Evolutionary conservation across 306 rosid species (phyloP), one percentile per base, ranked within the genome.

Genomic region (Medicago lupulina): DNA sequence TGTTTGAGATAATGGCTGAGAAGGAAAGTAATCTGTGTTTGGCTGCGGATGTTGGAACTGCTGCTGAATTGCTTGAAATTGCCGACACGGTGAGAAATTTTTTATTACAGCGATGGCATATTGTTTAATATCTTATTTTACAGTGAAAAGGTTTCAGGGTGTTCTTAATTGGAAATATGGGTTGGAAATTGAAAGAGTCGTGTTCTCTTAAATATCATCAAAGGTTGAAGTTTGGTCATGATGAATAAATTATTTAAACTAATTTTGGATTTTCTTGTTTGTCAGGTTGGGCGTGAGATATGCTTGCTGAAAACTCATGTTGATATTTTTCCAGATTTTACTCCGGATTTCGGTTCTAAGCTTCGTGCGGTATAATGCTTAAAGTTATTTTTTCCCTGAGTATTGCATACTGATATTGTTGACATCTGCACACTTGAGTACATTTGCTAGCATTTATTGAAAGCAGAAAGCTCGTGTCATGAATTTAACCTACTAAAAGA

Each of bases 281-380:
- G 67, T 70, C 89, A 91, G 96, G 95, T 90, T 82, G 97, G 97
- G 34, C 91, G 88, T 5, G 93, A 94, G 89, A 94, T 94, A 80
- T 94, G 98, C 83, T 67, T 94, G 81, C 77, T 94, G 85, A 94
- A 94, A 80, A 94, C 97, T 18, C 97, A 94, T 54, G 97, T 90
- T 69, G 98, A 94, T 83, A 94, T 91, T 82, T 70, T 90, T 11
- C 93, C 97, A 9, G 97, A 94, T 80, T 94, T 94, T 83, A 91
- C 93, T 38, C 87, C 90, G 6, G 97, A 91, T 73, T 91, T 91
- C 28, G 97, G 96, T 59, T 85, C 90, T 53, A 89, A 90, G 84
- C 96, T 94, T 73, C 93, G 91, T 34, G 25, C 49, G 85, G 98
- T 94, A 88, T 59, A 17, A 46, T 67, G 18, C 87, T 75, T 7